Evolutionary conservation across 805 yeast species (phyloP), one percentile per base, ranked within the genome.

Genomic region (Starmerella stellata): DNA sequence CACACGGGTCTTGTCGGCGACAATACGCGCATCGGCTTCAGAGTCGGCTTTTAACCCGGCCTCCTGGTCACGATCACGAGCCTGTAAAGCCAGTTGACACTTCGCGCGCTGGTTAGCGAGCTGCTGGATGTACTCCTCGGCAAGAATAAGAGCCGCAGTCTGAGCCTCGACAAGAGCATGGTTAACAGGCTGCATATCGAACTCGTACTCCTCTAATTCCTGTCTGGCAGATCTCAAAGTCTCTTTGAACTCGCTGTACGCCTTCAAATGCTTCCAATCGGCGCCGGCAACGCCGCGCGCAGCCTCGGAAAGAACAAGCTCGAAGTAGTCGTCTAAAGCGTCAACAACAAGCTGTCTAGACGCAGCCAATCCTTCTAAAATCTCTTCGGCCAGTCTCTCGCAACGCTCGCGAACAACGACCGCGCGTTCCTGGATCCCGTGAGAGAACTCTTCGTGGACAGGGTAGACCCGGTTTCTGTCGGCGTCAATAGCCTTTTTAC

Each of bases 241-340:
- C 38, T 45, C 48, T 38, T 50, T 52, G 38, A 51, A 44, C 27
- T 31, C 25, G 28, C 42, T 37, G 44, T 44, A 46, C 15, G 39
- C 41, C 38, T 41, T 43, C 42, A 51, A 47, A 25, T 41, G 44
- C 18, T 41, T 42, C 36, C 46, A 43, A 50, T 57, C 52, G 8
- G 43, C 53, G 20, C 37, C 42, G 31, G 29, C 42, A 27, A 44
- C 48, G 20, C 47, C 50, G 14, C 45, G 44, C 7, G 48, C 49
- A 1, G 53, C 49, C 44, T 51, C 55, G 17, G 36, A 34, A 19
- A 50, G 39, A 4, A 48, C 49, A 14, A 46, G 45, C 21, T 50
- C 54, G 33, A 51, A 49, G 41, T 42, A 47, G 38, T 50, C 55
- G 36, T 51, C 53, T 24, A 51, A 36, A 4, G 54, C 50, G 17